Evolutionary conservation across 306 rosid genomes (phyloP), one percentile per base, ranked within the genome.

Genomic region (Herpetospermum pedunculosum): DNA sequence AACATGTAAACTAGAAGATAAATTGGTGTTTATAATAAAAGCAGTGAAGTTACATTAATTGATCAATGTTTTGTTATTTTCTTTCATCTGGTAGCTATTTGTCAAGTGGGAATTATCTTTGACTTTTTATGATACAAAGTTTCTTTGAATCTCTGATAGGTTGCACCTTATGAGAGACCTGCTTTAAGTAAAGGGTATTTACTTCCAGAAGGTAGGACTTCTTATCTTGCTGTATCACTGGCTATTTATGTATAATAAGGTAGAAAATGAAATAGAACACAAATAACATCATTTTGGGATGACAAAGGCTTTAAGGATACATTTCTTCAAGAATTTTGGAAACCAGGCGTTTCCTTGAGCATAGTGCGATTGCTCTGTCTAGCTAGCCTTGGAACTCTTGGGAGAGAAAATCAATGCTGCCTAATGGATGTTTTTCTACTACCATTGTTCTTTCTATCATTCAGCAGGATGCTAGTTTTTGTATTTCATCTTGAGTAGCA

Each of bases 81-180:
- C 37, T 44, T 69, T 28, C 40, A 69, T 43, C 12, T 44, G 55
- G 23, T 46, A 25, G 53, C 37, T 12, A 44, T 69, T 2, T 69
- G 23, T n/a, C 5, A 28, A 69, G 74, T 69, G 55, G 37, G 74
- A 28, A 69, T 6, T 44, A 14, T 69, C 55, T 69, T 44, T 30
- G 11, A 71, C 32, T 46, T 70, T 15, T 9, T 81, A 50, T 60
- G 74, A 59, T 71, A 58, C 38, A 62, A 58, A 72, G 81, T 63
- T 58, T 47, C 41, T 63, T 54, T 18, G 47, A 65, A 53, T 77
- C 35, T 65, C 37, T 85, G 83, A 84, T 89, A 94, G 99, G 96
- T 91, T 71, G 85, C 96, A 3, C 99, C 99, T 71, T 94, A 94
- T 76, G 99, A 94, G 88, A 94, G 99, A 77, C 99, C 99, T 73